These are phyloP conservation scores for Haplographium delicatum DNA, from an alignment of 495 filamentous ascomycete genomes.

Conservation along the genomic window DNA sequence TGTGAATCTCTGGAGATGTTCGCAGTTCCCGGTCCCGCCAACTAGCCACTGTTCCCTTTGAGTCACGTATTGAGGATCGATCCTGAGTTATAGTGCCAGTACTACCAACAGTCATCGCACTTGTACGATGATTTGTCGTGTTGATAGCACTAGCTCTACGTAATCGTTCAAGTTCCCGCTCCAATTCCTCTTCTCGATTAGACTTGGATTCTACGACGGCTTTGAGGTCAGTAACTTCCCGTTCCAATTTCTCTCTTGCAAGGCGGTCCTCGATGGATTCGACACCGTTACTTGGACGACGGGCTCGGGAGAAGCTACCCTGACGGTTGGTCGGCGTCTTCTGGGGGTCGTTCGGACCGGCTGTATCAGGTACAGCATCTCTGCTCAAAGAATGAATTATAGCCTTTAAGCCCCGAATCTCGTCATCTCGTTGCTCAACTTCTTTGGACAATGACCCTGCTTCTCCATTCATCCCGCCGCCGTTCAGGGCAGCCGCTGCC, in stretches of 20 bases:
- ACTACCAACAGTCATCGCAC: constrained; percentile 46
- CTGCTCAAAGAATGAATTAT: constrained; percentile 93
- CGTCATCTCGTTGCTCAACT: constrained; percentile 90
- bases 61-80: constrained; percentile 49
- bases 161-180: constrained; percentile 74
- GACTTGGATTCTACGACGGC: constrained; percentile 63
- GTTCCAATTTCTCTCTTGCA: constrained; percentile 60
- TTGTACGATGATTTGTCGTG: constrained; percentile 33
- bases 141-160: constrained; percentile 35
- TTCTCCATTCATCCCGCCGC: constrained; percentile 26
- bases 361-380: constrained; percentile 36
- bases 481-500: constrained; percentile 57
- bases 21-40: constrained; percentile 38
- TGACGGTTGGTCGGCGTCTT: constrained; percentile 37
- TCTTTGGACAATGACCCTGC: constrained; percentile 51
- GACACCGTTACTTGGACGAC: constrained; percentile 26
- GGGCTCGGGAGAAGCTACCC: constrained; percentile 31
- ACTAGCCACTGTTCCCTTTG: constrained; percentile 50
- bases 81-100: constrained; percentile 45
- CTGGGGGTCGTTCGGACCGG: constrained; percentile 27
- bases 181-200: constrained; percentile 80
- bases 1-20: constrained; percentile 33
- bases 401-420: constrained; percentile 93
- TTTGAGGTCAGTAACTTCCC: constrained; percentile 71
- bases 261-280: constrained; percentile 55